Percentiles rank a stretch among this genome's conserved stretches.
Evolutionary conservation across 768 basidiomycete genomes (phyloP).

Genomic region (Tremella mesenterica): DNA sequence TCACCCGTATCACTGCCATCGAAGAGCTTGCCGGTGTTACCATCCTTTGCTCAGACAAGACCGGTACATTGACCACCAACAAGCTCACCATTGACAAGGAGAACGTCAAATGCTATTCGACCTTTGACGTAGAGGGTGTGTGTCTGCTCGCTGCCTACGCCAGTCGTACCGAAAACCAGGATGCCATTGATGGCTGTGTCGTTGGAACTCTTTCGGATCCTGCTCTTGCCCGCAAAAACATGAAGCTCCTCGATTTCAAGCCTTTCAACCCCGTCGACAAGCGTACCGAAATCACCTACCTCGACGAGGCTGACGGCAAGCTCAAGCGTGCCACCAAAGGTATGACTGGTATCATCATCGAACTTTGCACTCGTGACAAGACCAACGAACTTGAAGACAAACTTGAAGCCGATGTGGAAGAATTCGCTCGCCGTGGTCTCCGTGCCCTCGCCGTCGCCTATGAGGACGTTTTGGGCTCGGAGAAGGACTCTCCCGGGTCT

Average conservation of each 20-base stretch:
- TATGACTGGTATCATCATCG: slow-evolving; percentile 98
- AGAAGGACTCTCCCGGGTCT: slow-evolving; percentile 78
- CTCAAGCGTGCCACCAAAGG: slow-evolving; percentile 99
- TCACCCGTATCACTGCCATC: slow-evolving; percentile 98
- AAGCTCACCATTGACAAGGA: slow-evolving; percentile 94
- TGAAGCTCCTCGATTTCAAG: slow-evolving; percentile 97
- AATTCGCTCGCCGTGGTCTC: slow-evolving; percentile 89
- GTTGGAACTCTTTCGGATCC: slow-evolving; percentile 68
- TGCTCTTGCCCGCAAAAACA: slow-evolving; percentile 70
- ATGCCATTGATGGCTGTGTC: slow-evolving; percentile 87
- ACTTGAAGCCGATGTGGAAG: slow-evolving; percentile 91
- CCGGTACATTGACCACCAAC: slow-evolving; percentile 96
- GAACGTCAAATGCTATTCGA: slow-evolving; percentile 82
- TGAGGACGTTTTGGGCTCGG: slow-evolving; percentile 80
- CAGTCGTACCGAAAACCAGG: slow-evolving; percentile 97
- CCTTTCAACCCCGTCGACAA: slow-evolving; percentile 99
- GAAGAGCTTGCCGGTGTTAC: slow-evolving; percentile 98
- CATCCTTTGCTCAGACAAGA: slow-evolving; percentile 98
- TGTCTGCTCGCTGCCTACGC: slow-evolving; percentile 90
- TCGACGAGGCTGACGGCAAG: slow-evolving; percentile 75
- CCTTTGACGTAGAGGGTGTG: slow-evolving; percentile 80
- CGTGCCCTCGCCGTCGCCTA: slow-evolving; percentile 93
- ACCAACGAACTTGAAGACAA: slow-evolving; percentile 80
- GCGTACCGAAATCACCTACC: slow-evolving; percentile 97
- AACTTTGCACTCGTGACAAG: slow-evolving; percentile 96